These are phyloP conservation scores for Salinomyces thailandicus DNA, from an alignment of 2,329 filamentous ascomycete genomes.

Conservation along the genomic window DNA sequence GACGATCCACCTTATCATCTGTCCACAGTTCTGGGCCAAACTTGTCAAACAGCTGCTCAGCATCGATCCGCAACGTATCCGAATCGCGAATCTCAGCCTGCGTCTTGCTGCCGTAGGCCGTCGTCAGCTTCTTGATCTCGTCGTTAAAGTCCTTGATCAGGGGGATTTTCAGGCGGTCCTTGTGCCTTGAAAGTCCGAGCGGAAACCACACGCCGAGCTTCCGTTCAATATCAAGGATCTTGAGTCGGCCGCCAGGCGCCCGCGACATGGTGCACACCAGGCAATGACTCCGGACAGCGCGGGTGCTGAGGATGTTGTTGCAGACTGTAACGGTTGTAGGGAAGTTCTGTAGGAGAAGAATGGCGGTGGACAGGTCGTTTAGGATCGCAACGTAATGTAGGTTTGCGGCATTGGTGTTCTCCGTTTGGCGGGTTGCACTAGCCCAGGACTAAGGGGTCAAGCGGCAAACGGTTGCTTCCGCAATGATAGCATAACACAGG, in stretches of 20 bases:
- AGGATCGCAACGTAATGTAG: not conserved
- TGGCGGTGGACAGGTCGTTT: no score
- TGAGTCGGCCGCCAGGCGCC: not conserved
- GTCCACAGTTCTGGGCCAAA: constrained; percentile 1
- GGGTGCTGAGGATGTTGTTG: no score
- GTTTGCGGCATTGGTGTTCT: not conserved
- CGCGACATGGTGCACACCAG: not conserved
- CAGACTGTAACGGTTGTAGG: no score
- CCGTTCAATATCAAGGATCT: not conserved
- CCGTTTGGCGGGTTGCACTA: not conserved
- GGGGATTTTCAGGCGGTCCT: not conserved
- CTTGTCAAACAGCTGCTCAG: not conserved
- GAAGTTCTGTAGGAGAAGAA: no score
- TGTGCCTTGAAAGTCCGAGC: constrained; percentile 1
- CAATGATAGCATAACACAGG: not conserved
- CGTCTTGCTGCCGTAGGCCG: not conserved
- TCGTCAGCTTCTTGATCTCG: constrained; percentile 1
- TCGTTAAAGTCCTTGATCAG: constrained; percentile 1
- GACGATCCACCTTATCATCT: not conserved
- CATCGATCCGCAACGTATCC: not conserved
- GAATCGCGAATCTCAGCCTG: constrained; percentile 1
- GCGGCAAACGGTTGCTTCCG: not conserved
- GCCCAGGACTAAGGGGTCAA: not conserved
- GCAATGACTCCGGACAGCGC: no score
- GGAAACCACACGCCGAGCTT: constrained; percentile 1